Percentiles rank a stretch among this genome's conserved stretches.
Conservation (phyloP, 495 filamentous ascomycete genomes). For the Parathielavia appendiculata region DNA sequence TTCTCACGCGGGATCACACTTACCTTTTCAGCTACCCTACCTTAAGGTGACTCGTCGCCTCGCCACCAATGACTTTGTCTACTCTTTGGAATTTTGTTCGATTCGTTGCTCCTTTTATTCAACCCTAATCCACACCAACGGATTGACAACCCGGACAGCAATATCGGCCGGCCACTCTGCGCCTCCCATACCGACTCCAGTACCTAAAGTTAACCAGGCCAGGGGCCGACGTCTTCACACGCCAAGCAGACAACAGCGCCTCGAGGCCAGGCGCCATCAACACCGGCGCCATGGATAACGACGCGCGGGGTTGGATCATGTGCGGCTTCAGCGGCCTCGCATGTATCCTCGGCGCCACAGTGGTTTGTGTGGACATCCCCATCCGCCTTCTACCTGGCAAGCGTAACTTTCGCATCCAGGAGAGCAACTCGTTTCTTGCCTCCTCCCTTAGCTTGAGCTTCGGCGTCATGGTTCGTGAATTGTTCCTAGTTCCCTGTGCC, state of each 20-base stretch:
- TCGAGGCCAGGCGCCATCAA: conserved; percentile 15
- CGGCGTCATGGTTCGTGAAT: conserved; percentile 81
- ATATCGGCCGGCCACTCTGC: too few species aligned
- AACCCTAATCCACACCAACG: too few species aligned
- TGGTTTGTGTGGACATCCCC: conserved; percentile 82
- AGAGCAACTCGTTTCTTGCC: conserved; percentile 81
- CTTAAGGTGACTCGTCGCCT: background rate
- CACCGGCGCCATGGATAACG: conserved; percentile 57
- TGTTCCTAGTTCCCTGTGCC: background rate
- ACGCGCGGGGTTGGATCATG: conserved; percentile 92
- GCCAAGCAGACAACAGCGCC: background rate
- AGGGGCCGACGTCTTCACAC: too few species aligned
- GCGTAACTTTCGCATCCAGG: conserved; percentile 77
- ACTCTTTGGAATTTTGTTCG: too few species aligned
- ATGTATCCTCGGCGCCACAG: conserved; percentile 70
- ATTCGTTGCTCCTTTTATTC: too few species aligned
- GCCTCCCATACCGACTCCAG: too few species aligned
- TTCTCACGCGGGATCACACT: conserved; percentile 1
- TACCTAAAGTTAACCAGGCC: too few species aligned
- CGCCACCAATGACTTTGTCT: too few species aligned
- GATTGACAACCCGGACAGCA: too few species aligned
- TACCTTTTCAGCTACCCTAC: background rate
- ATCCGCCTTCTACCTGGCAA: conserved; percentile 65
- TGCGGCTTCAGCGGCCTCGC: conserved; percentile 77
- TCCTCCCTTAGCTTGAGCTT: conserved; percentile 88